A percentile compares a stretch with the other conserved stretches of the same genome.
Conservation (phyloP, 2,329 filamentous ascomycete species). For the Ploettnerulaceae sp. region DNA sequence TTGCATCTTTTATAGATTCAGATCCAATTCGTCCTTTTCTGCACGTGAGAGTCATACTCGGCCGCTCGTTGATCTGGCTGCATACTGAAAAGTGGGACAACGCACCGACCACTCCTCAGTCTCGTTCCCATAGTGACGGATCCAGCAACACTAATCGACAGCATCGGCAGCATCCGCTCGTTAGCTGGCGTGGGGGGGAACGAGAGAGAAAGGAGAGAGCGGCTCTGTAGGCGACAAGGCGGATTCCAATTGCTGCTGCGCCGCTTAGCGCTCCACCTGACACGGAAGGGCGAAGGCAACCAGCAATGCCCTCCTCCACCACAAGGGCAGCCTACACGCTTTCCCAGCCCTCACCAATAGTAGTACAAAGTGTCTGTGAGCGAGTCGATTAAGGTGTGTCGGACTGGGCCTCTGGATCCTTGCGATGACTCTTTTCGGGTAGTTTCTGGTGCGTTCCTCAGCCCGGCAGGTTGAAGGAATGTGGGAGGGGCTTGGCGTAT, state of each 20-base stretch:
- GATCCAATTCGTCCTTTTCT: slow-evolving; percentile 1
- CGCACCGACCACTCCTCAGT: not conserved
- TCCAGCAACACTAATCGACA: not conserved
- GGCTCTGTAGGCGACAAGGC: slow-evolving; percentile 16
- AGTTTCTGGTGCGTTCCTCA: slow-evolving; percentile 11
- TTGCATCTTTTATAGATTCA: not conserved
- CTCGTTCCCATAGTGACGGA: not conserved
- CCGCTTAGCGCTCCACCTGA: slow-evolving; percentile 8
- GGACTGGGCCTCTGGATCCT: not conserved
- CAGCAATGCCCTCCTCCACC: slow-evolving; percentile 12
- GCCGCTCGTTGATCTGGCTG: not conserved
- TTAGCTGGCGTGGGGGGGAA: not conserved
- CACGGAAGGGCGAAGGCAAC: slow-evolving; percentile 8
- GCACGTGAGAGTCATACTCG: slow-evolving; percentile 10
- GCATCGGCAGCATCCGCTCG: not conserved
- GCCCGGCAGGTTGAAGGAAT: not conserved
- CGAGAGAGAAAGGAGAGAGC: slow-evolving; percentile 1
- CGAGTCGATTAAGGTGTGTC: slow-evolving; percentile 8
- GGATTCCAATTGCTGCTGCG: slow-evolving; percentile 13
- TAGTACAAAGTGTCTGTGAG: slow-evolving; percentile 2
- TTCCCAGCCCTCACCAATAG: slow-evolving; percentile 8
- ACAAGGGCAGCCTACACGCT: slow-evolving; percentile 5
- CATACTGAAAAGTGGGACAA: not conserved
- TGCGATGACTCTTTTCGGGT: slow-evolving; percentile 19
- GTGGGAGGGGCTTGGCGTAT: slow-evolving; percentile 6